Evolutionary conservation across 1,139 yeast genomes (phyloP), one percentile per base, ranked within the genome.

Genomic region (Scheffersomyces parashehatae): DNA sequence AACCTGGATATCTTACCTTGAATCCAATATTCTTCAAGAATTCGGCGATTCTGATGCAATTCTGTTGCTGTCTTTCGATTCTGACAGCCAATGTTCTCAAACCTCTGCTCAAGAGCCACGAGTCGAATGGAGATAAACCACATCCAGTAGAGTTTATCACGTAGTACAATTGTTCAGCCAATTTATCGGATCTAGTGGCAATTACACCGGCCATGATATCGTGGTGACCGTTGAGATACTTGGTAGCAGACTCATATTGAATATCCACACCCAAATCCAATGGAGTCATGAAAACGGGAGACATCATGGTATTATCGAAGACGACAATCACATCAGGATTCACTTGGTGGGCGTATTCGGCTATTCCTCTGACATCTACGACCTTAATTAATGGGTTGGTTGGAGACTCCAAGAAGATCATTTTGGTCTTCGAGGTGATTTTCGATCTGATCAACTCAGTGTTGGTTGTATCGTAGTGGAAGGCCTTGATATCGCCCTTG

Each of bases 261-360:
- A 90, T 86, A 62, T 90, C 97, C 29, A 85, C 95, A 12, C 95
- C 95, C 53, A 86, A 76, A 53, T 85, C 88, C 54, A 90, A 75
- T 2, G 97, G 97, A 12, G 86, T 77, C 84, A 88, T 84, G 58
- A 85, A 75, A 45, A 90, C 66, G 3, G 97, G 97, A 13, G 96
- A 84, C 91, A 90, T 85, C 97, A 90, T 90, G 50, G 97, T 90
- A 72, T 91, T 90, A 67, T 90, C 97, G 50, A 90, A 91, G 9
- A 88, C 96, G 31, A 89, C 88, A 36, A 86, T 62, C 39, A 87
- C 75, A 37, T 83, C 76, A 12, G 95, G 90, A 58, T 79, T 85
- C 36, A 75, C 74, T 37, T 67, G 62, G 59, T 88, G 95, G 29
- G 91, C 93, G 50, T 79, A 73, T 36, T 70, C 69, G 31, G 90